Evolutionary conservation across 352 stramenopile genomes (phyloP), one percentile per base, ranked within the genome.

Genomic region (Globisporangium rhizosaccharum): DNA sequence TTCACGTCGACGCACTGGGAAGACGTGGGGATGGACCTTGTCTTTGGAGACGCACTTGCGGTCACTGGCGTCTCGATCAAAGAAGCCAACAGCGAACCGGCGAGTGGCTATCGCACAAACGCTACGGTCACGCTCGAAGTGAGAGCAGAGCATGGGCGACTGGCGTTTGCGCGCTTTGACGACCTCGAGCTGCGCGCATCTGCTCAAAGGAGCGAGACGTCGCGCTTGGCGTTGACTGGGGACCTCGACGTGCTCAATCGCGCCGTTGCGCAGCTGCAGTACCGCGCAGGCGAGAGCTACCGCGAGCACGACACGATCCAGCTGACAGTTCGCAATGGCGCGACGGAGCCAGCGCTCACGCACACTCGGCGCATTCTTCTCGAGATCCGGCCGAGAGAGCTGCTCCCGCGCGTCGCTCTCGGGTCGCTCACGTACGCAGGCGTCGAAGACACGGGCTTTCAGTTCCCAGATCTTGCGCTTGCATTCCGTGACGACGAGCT

Each of bases 371-470:
- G 12, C 30, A 67, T 74, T 42, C 41, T 15, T 4, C 33, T 82
- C 30, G 46, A 66, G 18, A 70, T 80, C 26, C 51, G n/a, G 10
- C 33, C 54, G 9, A 59, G 70, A 28, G 56, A 67, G 0, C 39
- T 75, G 0, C 41, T 79, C 26, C 75, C 75, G 9, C 60, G 54
- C 10, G 67, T 83, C 18, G n/a, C 48, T 10, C 52, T 74, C 8
- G 60, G 47, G 25, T 51, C 62, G 25, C 59, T 39, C 28, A 71
- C 76, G 41, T 77, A 70, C 17, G 63, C 53, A 14, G 50, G 62
- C 52, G 53, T 47, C 59, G 75, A 88, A 52, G 78, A 86, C 47
- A 58, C 58, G 45, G 64, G 63, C 15, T 86, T 79, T 48, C 68
- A 56, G 30, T 85, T 85, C 46, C 62, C 76, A 8, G 54, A 77